Conservation (phyloP, 2,329 filamentous ascomycete species). For the Sarocladium kiliense region DNA sequence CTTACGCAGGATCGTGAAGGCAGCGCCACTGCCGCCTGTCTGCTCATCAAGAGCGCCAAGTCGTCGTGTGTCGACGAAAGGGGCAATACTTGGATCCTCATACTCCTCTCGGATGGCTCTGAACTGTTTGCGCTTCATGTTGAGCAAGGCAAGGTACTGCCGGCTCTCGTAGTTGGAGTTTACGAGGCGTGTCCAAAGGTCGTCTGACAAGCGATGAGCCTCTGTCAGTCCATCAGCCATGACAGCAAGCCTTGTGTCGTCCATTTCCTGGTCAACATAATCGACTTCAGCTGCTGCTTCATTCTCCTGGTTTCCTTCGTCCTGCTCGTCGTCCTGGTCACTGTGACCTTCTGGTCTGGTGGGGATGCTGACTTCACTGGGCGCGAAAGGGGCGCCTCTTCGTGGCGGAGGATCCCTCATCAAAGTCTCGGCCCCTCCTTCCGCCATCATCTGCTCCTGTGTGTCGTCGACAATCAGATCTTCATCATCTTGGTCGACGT, state of each 20-base stretch:
- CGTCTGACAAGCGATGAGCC: slow-evolving; percentile 20
- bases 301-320: background rate
- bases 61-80: slow-evolving; percentile 24
- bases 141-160: slow-evolving; percentile 17
- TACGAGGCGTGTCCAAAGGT: slow-evolving; percentile 21
- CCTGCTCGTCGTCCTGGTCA: background rate
- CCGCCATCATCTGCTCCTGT: background rate
- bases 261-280: slow-evolving; percentile 8
- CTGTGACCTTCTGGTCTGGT: background rate
- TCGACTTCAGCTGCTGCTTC: background rate
- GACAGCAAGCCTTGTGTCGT: slow-evolving; percentile 16
- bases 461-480: background rate
- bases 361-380: background rate
- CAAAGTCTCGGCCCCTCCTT: background rate
- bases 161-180: slow-evolving; percentile 13
- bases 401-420: background rate
- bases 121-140: slow-evolving; percentile 22
- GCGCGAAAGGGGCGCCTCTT: background rate
- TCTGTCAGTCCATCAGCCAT: slow-evolving; percentile 21
- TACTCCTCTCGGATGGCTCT: slow-evolving; percentile 20
- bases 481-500: background rate
- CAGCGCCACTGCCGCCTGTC: slow-evolving; percentile 4
- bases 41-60: slow-evolving; percentile 9
- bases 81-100: slow-evolving; percentile 13
- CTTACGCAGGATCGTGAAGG: slow-evolving; percentile 17